Conservation (phyloP, 2,329 filamentous ascomycete genomes). For the Aspergillus intermedius region DNA sequence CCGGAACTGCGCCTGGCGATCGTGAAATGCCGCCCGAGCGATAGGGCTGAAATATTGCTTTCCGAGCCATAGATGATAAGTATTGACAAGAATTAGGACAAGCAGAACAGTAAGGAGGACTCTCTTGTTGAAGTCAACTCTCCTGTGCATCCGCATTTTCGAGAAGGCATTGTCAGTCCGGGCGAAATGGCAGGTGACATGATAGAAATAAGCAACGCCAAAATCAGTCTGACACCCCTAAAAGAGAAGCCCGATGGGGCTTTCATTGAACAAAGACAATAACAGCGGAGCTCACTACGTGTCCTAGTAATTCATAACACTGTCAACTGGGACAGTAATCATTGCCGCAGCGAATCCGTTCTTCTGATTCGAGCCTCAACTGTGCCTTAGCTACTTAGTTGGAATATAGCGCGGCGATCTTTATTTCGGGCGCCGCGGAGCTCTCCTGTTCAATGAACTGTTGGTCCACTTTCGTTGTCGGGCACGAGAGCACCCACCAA, state of each 20-base stretch:
- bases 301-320: neutral
- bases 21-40: neutral
- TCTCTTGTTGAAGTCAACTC: neutral
- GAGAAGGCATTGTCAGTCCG: neutral
- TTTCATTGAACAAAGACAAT: neutral
- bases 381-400: no score
- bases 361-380: no score
- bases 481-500: no score
- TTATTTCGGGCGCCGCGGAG: no score
- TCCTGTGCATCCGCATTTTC: neutral
- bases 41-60: neutral
- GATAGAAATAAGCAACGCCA: neutral
- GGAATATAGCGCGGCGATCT: no score
- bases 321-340: neutral
- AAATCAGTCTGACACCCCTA: neutral
- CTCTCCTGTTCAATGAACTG: no score
- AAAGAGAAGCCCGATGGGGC: neutral
- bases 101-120: slow-evolving; percentile 1
- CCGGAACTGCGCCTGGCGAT: slow-evolving; percentile 13
- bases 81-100: slow-evolving; percentile 3
- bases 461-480: no score
- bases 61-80: slow-evolving; percentile 4
- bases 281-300: neutral
- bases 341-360: no score
- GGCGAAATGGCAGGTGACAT: neutral